Evolutionary conservation across 1,284 basidiomycete species (phyloP).

Genomic region (Thelephora terrestris): DNA sequence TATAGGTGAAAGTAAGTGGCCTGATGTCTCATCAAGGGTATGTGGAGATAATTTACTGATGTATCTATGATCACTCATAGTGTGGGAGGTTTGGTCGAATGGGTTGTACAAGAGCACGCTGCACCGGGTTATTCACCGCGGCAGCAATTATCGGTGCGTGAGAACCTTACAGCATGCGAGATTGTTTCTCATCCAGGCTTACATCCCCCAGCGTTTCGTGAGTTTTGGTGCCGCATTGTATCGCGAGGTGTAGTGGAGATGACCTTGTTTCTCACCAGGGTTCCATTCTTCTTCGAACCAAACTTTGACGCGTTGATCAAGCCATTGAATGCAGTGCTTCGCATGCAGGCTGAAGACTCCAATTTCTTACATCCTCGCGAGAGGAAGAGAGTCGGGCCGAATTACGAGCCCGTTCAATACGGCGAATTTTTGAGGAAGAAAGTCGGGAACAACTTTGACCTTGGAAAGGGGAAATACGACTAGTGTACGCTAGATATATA

Average conservation of each 20-base stretch:
- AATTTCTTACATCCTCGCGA: slow-evolving; percentile 6
- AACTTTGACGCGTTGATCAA: slow-evolving; percentile 59
- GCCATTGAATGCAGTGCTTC: slow-evolving; percentile 46
- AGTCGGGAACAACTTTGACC: slow-evolving; percentile 58
- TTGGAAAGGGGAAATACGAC: slow-evolving; percentile 33
- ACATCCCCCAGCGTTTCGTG: slow-evolving; percentile 15
- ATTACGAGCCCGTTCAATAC: slow-evolving; percentile 48
- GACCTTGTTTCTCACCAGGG: slow-evolving; percentile 23
- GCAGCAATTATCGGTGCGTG: slow-evolving; percentile 59
- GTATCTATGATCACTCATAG: slow-evolving; percentile 22
- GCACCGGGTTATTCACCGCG: slow-evolving; percentile 68
- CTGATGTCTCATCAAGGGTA: neutral
- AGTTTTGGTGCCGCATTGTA: slow-evolving; percentile 1
- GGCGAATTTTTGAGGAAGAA: slow-evolving; percentile 69
- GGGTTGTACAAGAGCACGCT: slow-evolving; percentile 71
- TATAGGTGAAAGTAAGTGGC: slow-evolving; percentile 66
- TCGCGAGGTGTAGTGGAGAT: neutral
- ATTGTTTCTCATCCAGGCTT: slow-evolving; percentile 5
- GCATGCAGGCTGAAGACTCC: slow-evolving; percentile 28
- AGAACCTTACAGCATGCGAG: neutral
- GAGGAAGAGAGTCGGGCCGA: slow-evolving; percentile 13
- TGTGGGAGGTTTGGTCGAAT: slow-evolving; percentile 83
- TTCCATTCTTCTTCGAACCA: slow-evolving; percentile 85
- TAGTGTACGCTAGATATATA: slow-evolving; percentile 3
- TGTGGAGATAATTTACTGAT: no score